Conservation (phyloP, 2,329 filamentous ascomycete species). For the Pezicula radicicola region DNA sequence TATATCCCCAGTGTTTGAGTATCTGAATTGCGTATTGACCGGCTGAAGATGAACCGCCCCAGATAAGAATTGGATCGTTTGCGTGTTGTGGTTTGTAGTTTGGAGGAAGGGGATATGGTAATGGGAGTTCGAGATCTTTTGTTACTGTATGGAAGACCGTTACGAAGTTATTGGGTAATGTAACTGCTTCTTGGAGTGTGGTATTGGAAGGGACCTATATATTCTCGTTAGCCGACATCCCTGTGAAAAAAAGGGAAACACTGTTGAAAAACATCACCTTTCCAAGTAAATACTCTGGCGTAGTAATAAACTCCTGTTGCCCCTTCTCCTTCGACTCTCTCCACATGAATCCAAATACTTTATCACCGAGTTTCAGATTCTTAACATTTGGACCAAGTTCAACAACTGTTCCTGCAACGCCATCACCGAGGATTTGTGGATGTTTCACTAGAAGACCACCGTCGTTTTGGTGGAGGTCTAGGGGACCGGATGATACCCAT, state of each 20-base stretch:
- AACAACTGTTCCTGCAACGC: conserved; percentile 49
- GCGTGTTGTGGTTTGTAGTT: conserved; percentile 15
- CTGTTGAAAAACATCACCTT: conserved; percentile 29
- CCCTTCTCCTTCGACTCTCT: conserved; percentile 44
- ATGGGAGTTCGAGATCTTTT: conserved; percentile 47
- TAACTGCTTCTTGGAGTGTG: conserved; percentile 41
- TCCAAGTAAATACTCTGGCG: conserved; percentile 45
- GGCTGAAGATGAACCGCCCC: conserved; percentile 30
- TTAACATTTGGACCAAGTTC: conserved; percentile 42
- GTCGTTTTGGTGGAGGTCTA: conserved; percentile 60
- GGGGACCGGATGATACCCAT: conserved; percentile 58
- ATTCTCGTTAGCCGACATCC: conserved; percentile 1
- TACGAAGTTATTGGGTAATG: conserved; percentile 54
- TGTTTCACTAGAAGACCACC: conserved; percentile 51
- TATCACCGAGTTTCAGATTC: conserved; percentile 48
- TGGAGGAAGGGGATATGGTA: conserved; percentile 48
- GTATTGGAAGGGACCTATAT: conserved; percentile 37
- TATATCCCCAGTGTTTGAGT: conserved; percentile 49
- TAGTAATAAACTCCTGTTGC: conserved; percentile 53
- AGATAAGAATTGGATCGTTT: conserved; percentile 31
- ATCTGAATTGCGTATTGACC: conserved; percentile 37
- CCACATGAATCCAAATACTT: conserved; percentile 54
- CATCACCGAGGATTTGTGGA: conserved; percentile 49
- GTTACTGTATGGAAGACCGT: conserved; percentile 55
- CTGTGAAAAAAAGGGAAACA: no score